Evolutionary conservation across 2,329 filamentous ascomycete genomes (phyloP).

Genomic region (Dissoconium aciculare): DNA sequence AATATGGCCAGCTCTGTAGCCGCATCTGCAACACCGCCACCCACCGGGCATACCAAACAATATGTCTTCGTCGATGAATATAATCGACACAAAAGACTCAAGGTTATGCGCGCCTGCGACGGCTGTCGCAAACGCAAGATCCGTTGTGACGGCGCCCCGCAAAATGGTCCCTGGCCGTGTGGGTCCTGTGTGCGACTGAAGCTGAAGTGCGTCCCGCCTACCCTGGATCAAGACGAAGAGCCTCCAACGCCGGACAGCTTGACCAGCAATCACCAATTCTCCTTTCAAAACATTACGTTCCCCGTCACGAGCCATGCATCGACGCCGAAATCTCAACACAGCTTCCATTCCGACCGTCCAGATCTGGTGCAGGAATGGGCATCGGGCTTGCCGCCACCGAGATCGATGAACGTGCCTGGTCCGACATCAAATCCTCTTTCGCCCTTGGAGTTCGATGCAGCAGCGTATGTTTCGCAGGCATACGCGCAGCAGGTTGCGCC

Average conservation of each 20-base stretch:
- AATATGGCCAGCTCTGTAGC: too few species aligned
- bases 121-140: conserved; percentile 92
- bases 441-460: conserved; percentile 8
- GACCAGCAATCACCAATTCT: conserved; percentile 17
- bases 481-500: conserved; percentile 8
- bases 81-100: conserved; percentile 90
- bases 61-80: conserved; percentile 99
- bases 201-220: conserved; percentile 81
- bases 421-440: conserved; percentile 10
- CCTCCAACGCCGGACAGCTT: conserved; percentile 12
- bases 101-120: conserved; percentile 96
- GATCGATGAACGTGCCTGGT: conserved; percentile 3
- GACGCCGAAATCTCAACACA: conserved; percentile 5
- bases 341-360: not conserved
- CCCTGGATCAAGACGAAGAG: conserved; percentile 57
- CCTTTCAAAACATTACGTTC: conserved; percentile 18
- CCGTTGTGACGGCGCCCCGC: conserved; percentile 93
- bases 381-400: conserved; percentile 3
- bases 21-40: conserved; percentile 36
- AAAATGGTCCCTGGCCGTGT: conserved; percentile 84
- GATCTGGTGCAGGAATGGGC: conserved; percentile 12
- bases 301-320: conserved; percentile 5
- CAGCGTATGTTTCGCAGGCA: conserved; percentile 7
- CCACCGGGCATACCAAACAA: conserved; percentile 72
- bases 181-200: conserved; percentile 86